Evolutionary conservation across 805 yeast species (phyloP), one percentile per base, ranked within the genome.

Genomic region (Saccharomyces jurei): DNA sequence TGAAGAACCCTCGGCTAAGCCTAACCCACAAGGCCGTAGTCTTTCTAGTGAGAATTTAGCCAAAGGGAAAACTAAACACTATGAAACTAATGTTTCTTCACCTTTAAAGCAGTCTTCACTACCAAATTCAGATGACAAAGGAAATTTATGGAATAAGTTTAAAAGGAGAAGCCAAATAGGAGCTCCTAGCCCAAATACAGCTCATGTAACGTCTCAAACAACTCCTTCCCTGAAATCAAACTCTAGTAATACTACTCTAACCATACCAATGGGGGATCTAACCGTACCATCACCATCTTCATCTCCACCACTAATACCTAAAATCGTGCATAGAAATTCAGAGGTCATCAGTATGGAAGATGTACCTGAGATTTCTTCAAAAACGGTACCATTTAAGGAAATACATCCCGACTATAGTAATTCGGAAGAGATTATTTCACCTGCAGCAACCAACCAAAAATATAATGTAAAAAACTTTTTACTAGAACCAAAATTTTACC

Each of bases 401-500:
- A 21, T 10, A 8, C 17, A 21, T 17, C 25, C 25, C 9, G 25
- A 17, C 17, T 17, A 6, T n/a, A 32, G 8, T 49, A 47, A 31
- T 25, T 9, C 21, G 22, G 44, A 17, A 4, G 10, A 36, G 44
- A 17, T n/a, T 8, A n/a, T 11, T 52, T n/a, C 32, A 48, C 28
- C 52, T 26, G 13, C 41, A 21, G 26, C 41, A 47, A 8, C 17
- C 52, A 17, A 44, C 14, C 14, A 50, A 48, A 6, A 48, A 49
- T 59, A 53, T 29, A 55, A 50, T 25, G 53, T 53, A 48, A 48
- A 54, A 4, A 52, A 52, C 9, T 60, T 62, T 17, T 53, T 60
- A 31, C 57, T 76, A 17, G 77, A 72, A 48, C 63, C 65, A 30
- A 74, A 69, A 57, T 77, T 60, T 55, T 71, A 65, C 59, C 84